Percentiles rank a stretch among this genome's conserved stretches.
These are phyloP conservation scores for Tetraselmis striata DNA, from an alignment of 139 green algal genomes.

Conservation along the genomic window DNA sequence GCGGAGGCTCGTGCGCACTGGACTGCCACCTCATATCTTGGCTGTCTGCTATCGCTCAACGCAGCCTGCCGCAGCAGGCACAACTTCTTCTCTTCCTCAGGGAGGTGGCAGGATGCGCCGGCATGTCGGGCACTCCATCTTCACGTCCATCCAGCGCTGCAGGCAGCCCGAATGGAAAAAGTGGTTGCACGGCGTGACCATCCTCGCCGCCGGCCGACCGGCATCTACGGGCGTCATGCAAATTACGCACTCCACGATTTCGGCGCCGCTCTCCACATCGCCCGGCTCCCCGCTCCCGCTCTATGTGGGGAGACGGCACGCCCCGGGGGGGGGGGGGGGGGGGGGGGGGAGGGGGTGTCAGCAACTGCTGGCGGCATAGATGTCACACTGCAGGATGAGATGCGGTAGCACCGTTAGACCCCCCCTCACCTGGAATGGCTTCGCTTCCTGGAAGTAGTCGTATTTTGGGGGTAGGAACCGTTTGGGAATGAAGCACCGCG, in stretches of 20 bases:
- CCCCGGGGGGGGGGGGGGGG: neutral
- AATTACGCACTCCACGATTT: constrained; percentile 76
- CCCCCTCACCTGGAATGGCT: no score
- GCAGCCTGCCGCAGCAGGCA: no score
- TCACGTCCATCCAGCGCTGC: constrained; percentile 80
- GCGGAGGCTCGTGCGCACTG: no score
- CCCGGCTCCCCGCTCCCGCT: neutral
- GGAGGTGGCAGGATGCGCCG: constrained; percentile 56
- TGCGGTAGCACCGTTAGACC: neutral
- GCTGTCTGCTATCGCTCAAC: no score
- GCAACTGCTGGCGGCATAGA: neutral
- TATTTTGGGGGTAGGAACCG: constrained; percentile 67
- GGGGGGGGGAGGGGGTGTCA: neutral
- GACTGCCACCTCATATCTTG: no score
- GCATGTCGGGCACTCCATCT: constrained; percentile 84
- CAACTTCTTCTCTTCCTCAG: no score
- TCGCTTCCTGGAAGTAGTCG: constrained; percentile 61
- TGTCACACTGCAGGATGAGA: neutral
- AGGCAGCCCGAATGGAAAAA: constrained; percentile 80
- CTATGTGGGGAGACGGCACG: neutral
- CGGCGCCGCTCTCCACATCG: constrained; percentile 29
- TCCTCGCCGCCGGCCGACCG: constrained; percentile 19
- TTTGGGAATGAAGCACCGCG: constrained; percentile 68
- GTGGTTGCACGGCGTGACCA: constrained; percentile 82
- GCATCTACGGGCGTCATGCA: constrained; percentile 75